These are phyloP conservation scores for Penicillium sp. DNA, from an alignment of 2,329 filamentous ascomycete species.

Conservation along the genomic window DNA sequence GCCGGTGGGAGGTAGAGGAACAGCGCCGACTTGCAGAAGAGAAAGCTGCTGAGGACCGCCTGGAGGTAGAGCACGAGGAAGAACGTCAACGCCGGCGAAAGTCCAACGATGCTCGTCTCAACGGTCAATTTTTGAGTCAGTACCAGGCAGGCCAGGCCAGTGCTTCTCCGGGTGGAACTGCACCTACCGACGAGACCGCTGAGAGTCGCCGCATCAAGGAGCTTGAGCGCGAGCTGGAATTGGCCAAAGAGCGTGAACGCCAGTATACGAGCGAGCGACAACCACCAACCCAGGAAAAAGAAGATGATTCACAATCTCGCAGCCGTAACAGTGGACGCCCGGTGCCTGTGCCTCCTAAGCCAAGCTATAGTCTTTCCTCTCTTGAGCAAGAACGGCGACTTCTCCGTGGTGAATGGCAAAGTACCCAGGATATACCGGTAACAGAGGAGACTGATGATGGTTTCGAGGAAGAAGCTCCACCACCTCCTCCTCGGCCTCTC, in stretches of 20 bases:
- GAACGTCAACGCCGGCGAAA: slow-evolving; percentile 64
- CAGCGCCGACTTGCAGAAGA: slow-evolving; percentile 71
- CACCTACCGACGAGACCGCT: slow-evolving; percentile 44
- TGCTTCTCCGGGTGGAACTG: slow-evolving; percentile 32
- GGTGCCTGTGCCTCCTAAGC: slow-evolving; percentile 36
- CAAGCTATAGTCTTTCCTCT: slow-evolving; percentile 58
- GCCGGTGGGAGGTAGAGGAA: slow-evolving; percentile 74
- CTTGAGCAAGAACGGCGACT: slow-evolving; percentile 61
- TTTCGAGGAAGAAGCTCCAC: slow-evolving; percentile 18
- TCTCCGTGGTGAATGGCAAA: slow-evolving; percentile 58
- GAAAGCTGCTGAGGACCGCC: slow-evolving; percentile 65
- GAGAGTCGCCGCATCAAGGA: slow-evolving; percentile 73
- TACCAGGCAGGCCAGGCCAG: slow-evolving; percentile 71
- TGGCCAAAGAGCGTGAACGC: slow-evolving; percentile 66
- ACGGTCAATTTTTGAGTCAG: slow-evolving; percentile 82
- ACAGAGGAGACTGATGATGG: slow-evolving; percentile 7
- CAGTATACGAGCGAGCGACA: slow-evolving; percentile 64
- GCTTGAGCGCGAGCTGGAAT: slow-evolving; percentile 71
- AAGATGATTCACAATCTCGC: slow-evolving; percentile 23
- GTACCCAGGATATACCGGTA: slow-evolving; percentile 32
- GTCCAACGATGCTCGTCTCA: slow-evolving; percentile 66
- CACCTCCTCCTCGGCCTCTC: slow-evolving; percentile 31
- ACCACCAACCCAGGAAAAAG: slow-evolving; percentile 34
- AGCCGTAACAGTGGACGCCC: slow-evolving; percentile 32
- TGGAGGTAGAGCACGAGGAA: slow-evolving; percentile 67